phyloP scores from a whole-genome alignment of 495 filamentous ascomycete genomes.

The Penicillium parvum region DNA sequence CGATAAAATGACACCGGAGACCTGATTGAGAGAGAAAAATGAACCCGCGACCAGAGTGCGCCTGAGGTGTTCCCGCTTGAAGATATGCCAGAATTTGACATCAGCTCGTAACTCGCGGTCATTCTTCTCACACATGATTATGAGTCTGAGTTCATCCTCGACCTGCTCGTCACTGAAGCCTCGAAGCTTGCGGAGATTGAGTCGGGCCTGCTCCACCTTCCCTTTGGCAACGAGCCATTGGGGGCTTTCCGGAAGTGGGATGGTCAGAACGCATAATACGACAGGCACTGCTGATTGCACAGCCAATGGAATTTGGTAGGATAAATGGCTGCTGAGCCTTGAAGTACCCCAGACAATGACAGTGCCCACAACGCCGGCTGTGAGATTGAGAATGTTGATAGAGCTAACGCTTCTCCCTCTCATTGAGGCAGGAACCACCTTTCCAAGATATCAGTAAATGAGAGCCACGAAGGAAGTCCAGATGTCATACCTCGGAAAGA shows the following conservation, averaged over 20 bases:
- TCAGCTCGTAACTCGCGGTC: conserved; percentile 23
- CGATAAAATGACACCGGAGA: conserved; percentile 37
- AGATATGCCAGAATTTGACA: conserved; percentile 36
- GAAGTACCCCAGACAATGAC: conserved; percentile 31
- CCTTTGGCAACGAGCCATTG: conserved; percentile 60
- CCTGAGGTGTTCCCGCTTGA: conserved; percentile 29
- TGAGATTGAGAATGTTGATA: conserved; percentile 34
- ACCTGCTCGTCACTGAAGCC: conserved; percentile 29
- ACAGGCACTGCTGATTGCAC: conserved; percentile 32
- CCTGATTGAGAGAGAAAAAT: conserved; percentile 38
- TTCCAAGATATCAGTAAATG: background rate
- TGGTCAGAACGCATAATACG: conserved; percentile 24
- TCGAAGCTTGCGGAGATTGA: conserved; percentile 33
- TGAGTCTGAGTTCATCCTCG: conserved; percentile 30
- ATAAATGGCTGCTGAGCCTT: conserved; percentile 17
- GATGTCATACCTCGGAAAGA: conserved; percentile 27
- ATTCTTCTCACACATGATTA: conserved; percentile 26
- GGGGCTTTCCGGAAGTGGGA: conserved; percentile 54
- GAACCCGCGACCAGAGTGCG: conserved; percentile 34
- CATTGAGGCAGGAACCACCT: conserved; percentile 34
- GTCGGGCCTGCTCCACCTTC: conserved; percentile 27
- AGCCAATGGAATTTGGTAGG: conserved; percentile 33
- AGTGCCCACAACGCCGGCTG: conserved; percentile 32
- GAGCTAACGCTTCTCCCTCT: conserved; percentile 34
- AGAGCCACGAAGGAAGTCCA: background rate